Base-by-base conservation (phyloP, 106 monocot species). In the Acanthochlamys bracteata region DNA sequence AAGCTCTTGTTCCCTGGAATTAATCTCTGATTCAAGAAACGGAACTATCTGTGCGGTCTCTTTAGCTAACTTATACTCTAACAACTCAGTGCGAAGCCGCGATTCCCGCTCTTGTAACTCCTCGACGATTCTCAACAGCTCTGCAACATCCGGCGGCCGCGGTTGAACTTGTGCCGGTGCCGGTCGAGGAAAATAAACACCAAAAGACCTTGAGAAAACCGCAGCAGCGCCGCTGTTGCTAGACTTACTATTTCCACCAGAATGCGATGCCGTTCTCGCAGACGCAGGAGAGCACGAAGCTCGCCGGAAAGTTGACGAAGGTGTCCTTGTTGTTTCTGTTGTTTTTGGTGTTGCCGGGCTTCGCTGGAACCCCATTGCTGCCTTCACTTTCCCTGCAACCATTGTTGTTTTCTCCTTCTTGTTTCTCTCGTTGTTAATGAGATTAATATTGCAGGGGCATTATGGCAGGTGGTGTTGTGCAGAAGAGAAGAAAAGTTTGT, bases 1-100 rank as follows among this genome's bases (percentile, higher is more conserved):
- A 60, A 90, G 72, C 73, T 92, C 84, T 17, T 68, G 72, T 55
- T 55, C 54, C 76, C 82, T 81, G 33, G 64, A 45, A 15, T 61
- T 59, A 60, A 92, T 57, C 63, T 96, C 80, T 39, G 68, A 57
- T 76, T 98, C 98, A 11, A 96, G 71, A 67, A 90, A 88, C 21
- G 96, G 96, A 0, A 96, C 96, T 23, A 96, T 76, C 60, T 86
- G 74, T 49, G 80, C 88, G 16, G 96, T 91, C 74, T 96, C 96
- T 68, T 75, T 87, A 22, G 91, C 74, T 17, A 96, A 69, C 70
- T 96, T 96, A 68, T 96, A 88, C 84, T 96, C 95, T 17, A 96
- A 75, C 17, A 96, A 70, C 88, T 96, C 75, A 14, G 80, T 83
- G 26, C 76, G 71, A 41, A 96, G 82, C 11, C 82, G 79, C 27